These are phyloP conservation scores for Lanmaoa rubissima DNA, from an alignment of 768 basidiomycete species.

Conservation along the genomic window DNA sequence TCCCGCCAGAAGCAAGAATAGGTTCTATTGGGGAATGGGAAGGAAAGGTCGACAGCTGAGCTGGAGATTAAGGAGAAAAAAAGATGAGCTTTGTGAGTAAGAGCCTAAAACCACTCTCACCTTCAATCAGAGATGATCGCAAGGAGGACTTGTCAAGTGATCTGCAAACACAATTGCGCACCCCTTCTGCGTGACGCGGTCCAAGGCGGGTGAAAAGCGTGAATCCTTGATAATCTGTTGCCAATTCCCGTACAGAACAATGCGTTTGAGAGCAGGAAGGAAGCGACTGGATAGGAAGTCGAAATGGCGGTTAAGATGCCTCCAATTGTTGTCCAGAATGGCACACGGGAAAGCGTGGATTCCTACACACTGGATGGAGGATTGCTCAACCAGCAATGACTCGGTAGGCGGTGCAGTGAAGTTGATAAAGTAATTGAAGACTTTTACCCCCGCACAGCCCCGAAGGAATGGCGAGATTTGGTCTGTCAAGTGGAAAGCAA, in stretches of 20 bases:
- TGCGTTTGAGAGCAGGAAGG: conserved; percentile 45
- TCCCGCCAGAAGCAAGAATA: background rate
- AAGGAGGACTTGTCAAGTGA: conserved; percentile 9
- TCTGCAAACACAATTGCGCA: conserved; percentile 27
- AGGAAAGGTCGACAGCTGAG: background rate
- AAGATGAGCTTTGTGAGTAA: background rate
- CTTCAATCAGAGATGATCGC: conserved; percentile 18
- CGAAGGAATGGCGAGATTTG: conserved; percentile 46
- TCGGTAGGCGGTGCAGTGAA: conserved; percentile 38
- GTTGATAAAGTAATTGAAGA: conserved; percentile 56
- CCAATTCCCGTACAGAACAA: conserved; percentile 59
- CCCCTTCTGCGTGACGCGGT: conserved; percentile 34
- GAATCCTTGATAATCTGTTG: conserved; percentile 35
- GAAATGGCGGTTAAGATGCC: conserved; percentile 42
- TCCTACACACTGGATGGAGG: conserved; percentile 44
- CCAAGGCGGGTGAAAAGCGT: conserved; percentile 35
- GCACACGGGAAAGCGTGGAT: conserved; percentile 50
- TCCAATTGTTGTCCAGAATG: conserved; percentile 37
- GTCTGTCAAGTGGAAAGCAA: conserved; percentile 53
- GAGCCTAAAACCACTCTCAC: background rate
- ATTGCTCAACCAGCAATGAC: conserved; percentile 21
- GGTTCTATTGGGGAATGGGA: background rate
- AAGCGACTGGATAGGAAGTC: conserved; percentile 37
- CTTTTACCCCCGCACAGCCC: conserved; percentile 43
- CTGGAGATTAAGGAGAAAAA: background rate